Evolutionary conservation across 2,329 filamentous ascomycete species (phyloP), one percentile per base, ranked within the genome.

Genomic region (Scedosporium apiospermum): DNA sequence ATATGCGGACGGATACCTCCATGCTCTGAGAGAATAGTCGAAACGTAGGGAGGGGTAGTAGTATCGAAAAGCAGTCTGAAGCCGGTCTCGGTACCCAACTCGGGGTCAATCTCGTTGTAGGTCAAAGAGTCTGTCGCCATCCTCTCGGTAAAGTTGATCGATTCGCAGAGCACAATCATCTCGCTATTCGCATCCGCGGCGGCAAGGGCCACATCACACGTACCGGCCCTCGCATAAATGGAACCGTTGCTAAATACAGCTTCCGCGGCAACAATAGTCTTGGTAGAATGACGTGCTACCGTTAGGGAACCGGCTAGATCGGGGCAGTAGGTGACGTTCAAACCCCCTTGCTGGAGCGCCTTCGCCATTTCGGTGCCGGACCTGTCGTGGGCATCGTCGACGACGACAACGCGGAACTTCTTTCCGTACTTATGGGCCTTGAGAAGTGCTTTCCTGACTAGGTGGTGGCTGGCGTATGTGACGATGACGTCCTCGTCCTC

Each of bases 201-300:
- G 51, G 89, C 86, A 79, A 95, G 89, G 18, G 93, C 93, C 9
- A 98, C 83, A 64, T 95, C 85, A 26, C 90, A 91, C 3, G 93
- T 96, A 65, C 95, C 95, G 9, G 91, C 86, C 21, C 92, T 86
- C 4, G 90, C 93, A 74, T 96, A 96, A 68, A 99, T 82, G 41
- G 90, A 85, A 6, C 95, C 95, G 74, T 98, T 98, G 68, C 90
- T 93, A 77, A 96, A 95, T 86, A 99, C 95, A 46, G 91, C 90
- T 72, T 97, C 93, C 4, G 93, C 92, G 12, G 92, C 93, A 1
- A 98, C 90, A 3, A 99, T 80, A 60, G 98, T 84, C 9, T 95
- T 87, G 6, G 87, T 89, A 2, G 80, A 76, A 53, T 74, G 71
- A 65, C 86, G 84, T 61, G 96, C 83, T 55, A 89, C 87, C 67